These are phyloP conservation scores for Cercospora brassicicola DNA, from an alignment of 2,329 filamentous ascomycete species.

Conservation along the genomic window DNA sequence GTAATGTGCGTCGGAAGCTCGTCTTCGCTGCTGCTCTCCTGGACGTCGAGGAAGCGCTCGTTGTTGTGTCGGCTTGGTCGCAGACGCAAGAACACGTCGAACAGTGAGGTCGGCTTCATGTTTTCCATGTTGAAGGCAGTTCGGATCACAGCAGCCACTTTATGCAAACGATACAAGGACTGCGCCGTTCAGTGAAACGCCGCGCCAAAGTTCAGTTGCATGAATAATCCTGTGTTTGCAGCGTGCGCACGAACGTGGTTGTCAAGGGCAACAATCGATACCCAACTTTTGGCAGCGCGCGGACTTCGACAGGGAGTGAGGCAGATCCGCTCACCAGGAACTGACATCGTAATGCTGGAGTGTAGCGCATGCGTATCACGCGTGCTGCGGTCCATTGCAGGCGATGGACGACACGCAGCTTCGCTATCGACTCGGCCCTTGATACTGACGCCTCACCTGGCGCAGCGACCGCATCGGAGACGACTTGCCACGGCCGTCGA, in stretches of 20 bases:
- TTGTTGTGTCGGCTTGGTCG: constrained; percentile 48
- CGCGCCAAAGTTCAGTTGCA: neutral
- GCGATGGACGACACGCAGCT: constrained; percentile 30
- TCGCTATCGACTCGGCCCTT: constrained; percentile 22
- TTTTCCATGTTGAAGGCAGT: constrained; percentile 28
- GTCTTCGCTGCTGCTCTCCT: constrained; percentile 47
- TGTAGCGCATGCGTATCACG: constrained; percentile 48
- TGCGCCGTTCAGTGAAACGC: constrained; percentile 5
- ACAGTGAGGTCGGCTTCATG: constrained; percentile 55
- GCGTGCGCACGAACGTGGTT: neutral
- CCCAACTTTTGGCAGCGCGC: neutral
- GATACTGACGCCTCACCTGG: constrained; percentile 29
- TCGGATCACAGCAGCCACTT: constrained; percentile 7
- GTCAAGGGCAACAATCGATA: constrained; percentile 17
- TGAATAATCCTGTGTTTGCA: neutral
- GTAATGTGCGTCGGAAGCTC: constrained; percentile 53
- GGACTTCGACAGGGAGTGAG: neutral
- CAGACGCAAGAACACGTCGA: constrained; percentile 87
- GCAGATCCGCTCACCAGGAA: neutral
- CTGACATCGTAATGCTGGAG: constrained; percentile 43
- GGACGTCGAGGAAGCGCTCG: constrained; percentile 78
- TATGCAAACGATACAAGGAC: constrained; percentile 19
- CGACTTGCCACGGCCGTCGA: constrained; percentile 14
- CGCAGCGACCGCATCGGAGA: constrained; percentile 10
- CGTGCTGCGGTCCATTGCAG: constrained; percentile 45